These are phyloP conservation scores for Sapria himalayana DNA, from an alignment of 345 rosid species.

Conservation along the genomic window DNA sequence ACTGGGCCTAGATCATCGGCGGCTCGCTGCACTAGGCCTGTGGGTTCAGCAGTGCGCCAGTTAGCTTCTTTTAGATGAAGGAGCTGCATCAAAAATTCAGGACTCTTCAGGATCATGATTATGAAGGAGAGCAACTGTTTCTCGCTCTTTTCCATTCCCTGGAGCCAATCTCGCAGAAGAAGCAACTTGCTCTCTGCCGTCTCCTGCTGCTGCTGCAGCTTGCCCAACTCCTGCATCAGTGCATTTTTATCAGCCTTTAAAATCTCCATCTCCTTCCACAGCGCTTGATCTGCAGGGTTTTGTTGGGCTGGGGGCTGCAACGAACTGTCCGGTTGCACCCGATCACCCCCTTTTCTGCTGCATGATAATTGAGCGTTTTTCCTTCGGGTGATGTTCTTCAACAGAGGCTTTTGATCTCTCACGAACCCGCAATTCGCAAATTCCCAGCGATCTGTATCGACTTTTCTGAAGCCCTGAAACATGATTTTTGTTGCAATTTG, in stretches of 20 bases:
- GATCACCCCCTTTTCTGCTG: conserved; percentile 25
- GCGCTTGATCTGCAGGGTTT: conserved; percentile 14
- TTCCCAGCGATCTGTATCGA: conserved; percentile 75
- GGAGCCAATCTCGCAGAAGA: conserved; percentile 41
- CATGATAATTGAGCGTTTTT: conserved; percentile 40
- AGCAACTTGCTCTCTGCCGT: conserved; percentile 39
- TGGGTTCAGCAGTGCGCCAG: conserved; percentile 43
- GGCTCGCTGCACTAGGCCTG: conserved; percentile 29
- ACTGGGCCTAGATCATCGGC: conserved; percentile 21
- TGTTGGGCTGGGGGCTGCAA: conserved; percentile 15
- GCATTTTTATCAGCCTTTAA: conserved; percentile 49
- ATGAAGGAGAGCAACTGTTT: conserved; percentile 91
- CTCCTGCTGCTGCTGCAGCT: conserved; percentile 58
- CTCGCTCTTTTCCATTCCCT: conserved; percentile 84
- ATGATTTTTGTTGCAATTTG: conserved; percentile 1
- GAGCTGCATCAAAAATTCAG: conserved; percentile 55
- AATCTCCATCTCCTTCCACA: conserved; percentile 64
- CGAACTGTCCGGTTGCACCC: no score
- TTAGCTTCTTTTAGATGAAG: conserved; percentile 50
- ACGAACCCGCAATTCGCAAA: conserved; percentile 73
- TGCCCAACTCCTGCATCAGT: conserved; percentile 47
- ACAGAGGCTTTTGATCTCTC: conserved; percentile 44
- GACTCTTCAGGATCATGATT: conserved; percentile 78
- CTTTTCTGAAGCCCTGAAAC: conserved; percentile 72
- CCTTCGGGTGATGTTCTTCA: conserved; percentile 47